Base-by-base conservation (phyloP, 2,329 filamentous ascomycete species). In the Fusarium siculi region DNA sequence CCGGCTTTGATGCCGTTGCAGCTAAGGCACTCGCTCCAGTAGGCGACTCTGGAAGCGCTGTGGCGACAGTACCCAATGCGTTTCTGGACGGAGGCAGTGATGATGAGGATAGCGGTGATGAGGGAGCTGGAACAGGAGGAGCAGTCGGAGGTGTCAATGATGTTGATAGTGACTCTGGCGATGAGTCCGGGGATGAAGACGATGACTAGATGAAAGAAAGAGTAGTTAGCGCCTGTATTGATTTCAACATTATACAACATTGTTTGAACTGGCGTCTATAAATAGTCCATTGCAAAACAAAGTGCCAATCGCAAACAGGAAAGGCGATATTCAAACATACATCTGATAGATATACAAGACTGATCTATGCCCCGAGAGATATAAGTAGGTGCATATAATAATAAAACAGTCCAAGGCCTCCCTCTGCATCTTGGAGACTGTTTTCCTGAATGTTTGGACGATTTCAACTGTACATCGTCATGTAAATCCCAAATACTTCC, bases 1-100 rank as follows among this genome's bases (percentile, higher is more conserved):
- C 64, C 0, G 64, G 28, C 0, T 66, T 66, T 1, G 62, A 52
- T 30, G 44, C 64, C 3, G 52, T 66, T 2, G 64, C 62, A 0
- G 62, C 62, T 4, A 66, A 66, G 28, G 64, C 62, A 0, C 62
- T 66, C 3, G 39, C 21, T 3, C 44, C 64, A 1, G 64, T 66
- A 2, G 39, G 44, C 1, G 39, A 66, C 7, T 66, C 64, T 4
- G 62, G 52, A 21, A 60, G 56, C 4, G 52, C 64, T 36, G 62
- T 66, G 4, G 37, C 52, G 7, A 52, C 62, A 1, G 30, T 66
- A 0, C 64, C 64, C 0, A 66, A 66, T 18, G 62, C 52, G 1
- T 66, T 66, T 5, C 11, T 36, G 4, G 62, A 66, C 3, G 62
- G 49, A 0, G 47, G 47, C 0, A 39, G 50, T 18, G 50, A 53